Percentiles rank a stretch among this genome's conserved stretches.
Evolutionary conservation across 345 rosid species (phyloP).

Genomic region (Syzygium oleosum): DNA sequence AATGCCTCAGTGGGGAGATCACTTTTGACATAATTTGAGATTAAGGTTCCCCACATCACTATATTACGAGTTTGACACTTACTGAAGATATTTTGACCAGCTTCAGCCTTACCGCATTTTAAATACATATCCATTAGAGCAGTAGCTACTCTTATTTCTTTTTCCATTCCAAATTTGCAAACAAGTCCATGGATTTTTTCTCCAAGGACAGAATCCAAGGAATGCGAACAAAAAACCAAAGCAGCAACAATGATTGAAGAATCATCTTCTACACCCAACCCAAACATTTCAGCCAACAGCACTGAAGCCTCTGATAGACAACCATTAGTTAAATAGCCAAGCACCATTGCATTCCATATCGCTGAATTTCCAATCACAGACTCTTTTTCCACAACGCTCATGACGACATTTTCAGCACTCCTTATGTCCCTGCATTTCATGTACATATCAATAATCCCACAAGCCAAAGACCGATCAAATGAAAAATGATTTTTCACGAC

Average conservation of each 20-base stretch:
- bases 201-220: constrained; percentile 11
- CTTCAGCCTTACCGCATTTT: constrained; percentile 24
- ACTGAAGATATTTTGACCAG: constrained; percentile 22
- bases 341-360: constrained; percentile 40
- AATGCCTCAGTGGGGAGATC: constrained; percentile 19
- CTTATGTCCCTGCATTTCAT: constrained; percentile 32
- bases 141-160: constrained; percentile 24
- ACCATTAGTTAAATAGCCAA: constrained; percentile 24
- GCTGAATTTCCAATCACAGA: constrained; percentile 13
- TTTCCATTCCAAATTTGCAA: constrained; percentile 17
- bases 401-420: constrained; percentile 22
- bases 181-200: constrained; percentile 25
- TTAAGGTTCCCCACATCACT: constrained; percentile 33
- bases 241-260: constrained; percentile 27
- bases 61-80: constrained; percentile 12
- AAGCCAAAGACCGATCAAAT: constrained; percentile 23
- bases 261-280: constrained; percentile 21
- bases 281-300: constrained; percentile 23
- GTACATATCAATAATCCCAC: constrained; percentile 32
- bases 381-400: constrained; percentile 3
- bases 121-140: constrained; percentile 38
- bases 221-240: constrained; percentile 24
- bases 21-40: constrained; percentile 19
- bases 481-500: constrained; percentile 17
- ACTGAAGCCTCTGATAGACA: constrained; percentile 18